These are phyloP conservation scores for Sporodiniella umbellata DNA, from an alignment of 371 early-diverging fungal species.

Conservation along the genomic window DNA sequence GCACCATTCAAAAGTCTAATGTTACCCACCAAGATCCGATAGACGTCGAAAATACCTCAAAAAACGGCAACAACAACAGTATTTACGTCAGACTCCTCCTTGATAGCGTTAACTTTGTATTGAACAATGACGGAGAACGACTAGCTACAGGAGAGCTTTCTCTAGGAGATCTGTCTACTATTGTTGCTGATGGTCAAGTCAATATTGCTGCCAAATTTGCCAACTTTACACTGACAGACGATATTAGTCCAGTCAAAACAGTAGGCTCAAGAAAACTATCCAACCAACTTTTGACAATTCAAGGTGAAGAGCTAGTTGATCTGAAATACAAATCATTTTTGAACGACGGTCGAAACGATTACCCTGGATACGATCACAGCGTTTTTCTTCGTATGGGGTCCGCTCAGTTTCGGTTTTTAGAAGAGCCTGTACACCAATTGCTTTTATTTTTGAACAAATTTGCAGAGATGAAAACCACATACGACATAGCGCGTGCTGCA, in stretches of 20 bases:
- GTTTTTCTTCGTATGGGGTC: slow-evolving; percentile 80
- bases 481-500: slow-evolving; percentile 86
- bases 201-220: slow-evolving; percentile 83
- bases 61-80: slow-evolving; percentile 7
- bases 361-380: slow-evolving; percentile 87
- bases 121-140: slow-evolving; percentile 81
- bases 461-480: slow-evolving; percentile 83
- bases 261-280: slow-evolving; percentile 4
- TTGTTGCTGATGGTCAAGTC: slow-evolving; percentile 59
- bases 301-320: slow-evolving; percentile 87
- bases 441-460: slow-evolving; percentile 71
- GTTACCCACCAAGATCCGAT: too few species aligned
- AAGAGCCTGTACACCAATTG: slow-evolving; percentile 54
- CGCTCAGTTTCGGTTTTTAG: slow-evolving; percentile 70
- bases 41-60: too few species aligned
- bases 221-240: slow-evolving; percentile 74
- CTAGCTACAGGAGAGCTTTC: slow-evolving; percentile 78
- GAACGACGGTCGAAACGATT: slow-evolving; percentile 38
- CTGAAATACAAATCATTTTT: slow-evolving; percentile 81
- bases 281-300: slow-evolving; percentile 72
- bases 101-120: slow-evolving; percentile 76
- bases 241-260: slow-evolving; percentile 30
- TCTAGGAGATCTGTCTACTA: slow-evolving; percentile 66
- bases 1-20: too few species aligned
- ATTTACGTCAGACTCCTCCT: slow-evolving; percentile 70